phyloP scores from a whole-genome alignment of 108 stramenopile genomes.

The Nitzschia palea region DNA sequence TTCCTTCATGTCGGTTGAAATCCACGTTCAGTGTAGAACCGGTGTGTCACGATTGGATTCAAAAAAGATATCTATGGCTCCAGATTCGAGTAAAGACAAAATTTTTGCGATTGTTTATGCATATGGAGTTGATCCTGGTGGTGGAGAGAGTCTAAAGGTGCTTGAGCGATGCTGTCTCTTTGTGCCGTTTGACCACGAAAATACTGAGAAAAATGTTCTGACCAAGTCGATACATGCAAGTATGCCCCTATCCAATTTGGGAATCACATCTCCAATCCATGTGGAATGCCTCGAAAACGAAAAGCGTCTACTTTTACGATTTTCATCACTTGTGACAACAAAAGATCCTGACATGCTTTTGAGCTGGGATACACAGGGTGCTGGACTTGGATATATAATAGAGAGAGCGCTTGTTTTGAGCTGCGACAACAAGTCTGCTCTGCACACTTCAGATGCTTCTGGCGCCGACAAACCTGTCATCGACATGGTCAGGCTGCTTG shows the following conservation, averaged over 20 bases:
- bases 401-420: conserved; percentile 65
- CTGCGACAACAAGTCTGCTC: background rate
- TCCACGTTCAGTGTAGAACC: conserved; percentile 84
- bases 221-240: conserved; percentile 20
- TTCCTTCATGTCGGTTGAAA: conserved; percentile 81
- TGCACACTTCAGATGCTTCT: conserved; percentile 6
- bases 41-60: conserved; percentile 65
- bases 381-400: conserved; percentile 80
- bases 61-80: conserved; percentile 75
- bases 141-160: conserved; percentile 74
- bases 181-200: conserved; percentile 47
- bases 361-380: conserved; percentile 88
- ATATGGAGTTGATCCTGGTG: conserved; percentile 79
- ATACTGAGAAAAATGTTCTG: conserved; percentile 10
- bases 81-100: conserved; percentile 69
- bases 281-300: conserved; percentile 63
- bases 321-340: conserved; percentile 64
- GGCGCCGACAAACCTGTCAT: conserved; percentile 29
- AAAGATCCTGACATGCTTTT: conserved; percentile 84
- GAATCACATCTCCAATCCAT: conserved; percentile 39
- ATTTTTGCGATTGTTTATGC: conserved; percentile 69
- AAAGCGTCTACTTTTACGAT: conserved; percentile 53
- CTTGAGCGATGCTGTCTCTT: conserved; percentile 69
- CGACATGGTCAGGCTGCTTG: conserved; percentile 79
- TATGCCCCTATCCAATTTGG: conserved; percentile 46